Base-by-base conservation (phyloP, 495 filamentous ascomycete genomes). In the Astrothelium subdiscretum region DNA sequence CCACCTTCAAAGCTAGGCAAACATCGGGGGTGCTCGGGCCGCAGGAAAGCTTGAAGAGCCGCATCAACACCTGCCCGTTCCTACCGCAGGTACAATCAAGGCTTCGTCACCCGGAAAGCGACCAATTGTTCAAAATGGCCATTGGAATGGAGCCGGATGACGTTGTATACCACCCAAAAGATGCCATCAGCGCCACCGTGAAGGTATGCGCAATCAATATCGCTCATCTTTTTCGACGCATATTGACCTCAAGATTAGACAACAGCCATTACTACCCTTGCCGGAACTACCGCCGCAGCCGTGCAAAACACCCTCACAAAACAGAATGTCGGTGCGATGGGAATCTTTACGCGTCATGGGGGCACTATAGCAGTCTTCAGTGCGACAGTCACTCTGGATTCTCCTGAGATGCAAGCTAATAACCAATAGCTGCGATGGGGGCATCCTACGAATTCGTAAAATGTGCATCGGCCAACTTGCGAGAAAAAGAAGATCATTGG, bases 231-330 rank as follows among this genome's bases (percentile, higher is more conserved):
- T 8, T 24, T 29, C 2, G 48, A 27, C 15, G 22, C 24, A 4
- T 1, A 15, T 24, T 54, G 29, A 54, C 24, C 22, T 0, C 24
- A 29, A 29, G n/a, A 54, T 2, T 20, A 54, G 48, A 29, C 84
- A 59, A 85, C 83, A 40, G 63, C 83, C 63, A 71, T 90, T 62
- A 83, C 82, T 59, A 88, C 86, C 71, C 74, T 77, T 51, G 81
- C 81, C 48, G 95, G 94, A 66, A 73, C 87, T 44, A 77, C 89
- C 70, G 69, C 85, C 59, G 85, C 92, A 4, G 88, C 89, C 31
- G 78, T 92, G 58, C 90, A 91, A 77, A 96, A 95, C 75, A 87
- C 91, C 32, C 81, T 97, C 60, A 78, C 83, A 20, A 90, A 83
- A 74, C 81, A 81, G 67, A 95, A 95, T 72, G 79, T 94, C 59